These are phyloP conservation scores for Blastocystis sp. DNA, from an alignment of 352 stramenopile species.

Conservation along the genomic window DNA sequence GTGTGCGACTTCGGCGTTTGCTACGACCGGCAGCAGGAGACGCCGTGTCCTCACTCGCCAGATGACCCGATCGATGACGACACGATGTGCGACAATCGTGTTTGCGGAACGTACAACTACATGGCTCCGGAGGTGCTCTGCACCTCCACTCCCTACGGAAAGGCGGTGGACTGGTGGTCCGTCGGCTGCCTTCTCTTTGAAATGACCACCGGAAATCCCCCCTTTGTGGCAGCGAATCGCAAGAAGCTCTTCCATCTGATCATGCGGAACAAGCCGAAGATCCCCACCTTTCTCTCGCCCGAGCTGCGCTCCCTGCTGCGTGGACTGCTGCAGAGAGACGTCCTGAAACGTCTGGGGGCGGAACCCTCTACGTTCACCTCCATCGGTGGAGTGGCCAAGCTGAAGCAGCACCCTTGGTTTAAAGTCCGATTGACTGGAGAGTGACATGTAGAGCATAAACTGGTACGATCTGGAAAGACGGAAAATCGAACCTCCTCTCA, in stretches of 20 bases:
- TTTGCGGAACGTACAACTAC: slow-evolving; percentile 59
- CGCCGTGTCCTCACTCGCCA: neutral
- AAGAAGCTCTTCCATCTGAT: slow-evolving; percentile 81
- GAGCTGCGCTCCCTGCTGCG: slow-evolving; percentile 87
- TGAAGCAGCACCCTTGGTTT: slow-evolving; percentile 92
- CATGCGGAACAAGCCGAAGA: slow-evolving; percentile 72
- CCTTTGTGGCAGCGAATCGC: slow-evolving; percentile 79
- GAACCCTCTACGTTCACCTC: slow-evolving; percentile 93
- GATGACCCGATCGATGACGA: neutral
- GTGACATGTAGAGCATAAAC: slow-evolving; percentile 73
- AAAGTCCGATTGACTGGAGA: neutral
- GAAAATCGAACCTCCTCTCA: slow-evolving; percentile 78
- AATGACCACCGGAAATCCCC: slow-evolving; percentile 84
- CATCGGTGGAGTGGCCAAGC: slow-evolving; percentile 85
- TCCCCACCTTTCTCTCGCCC: slow-evolving; percentile 74
- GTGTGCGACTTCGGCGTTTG: slow-evolving; percentile 93
- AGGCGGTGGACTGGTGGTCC: slow-evolving; percentile 85
- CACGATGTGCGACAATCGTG: slow-evolving; percentile 24
- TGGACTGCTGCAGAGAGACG: slow-evolving; percentile 88
- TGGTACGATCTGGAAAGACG: slow-evolving; percentile 84
- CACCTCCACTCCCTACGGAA: slow-evolving; percentile 70
- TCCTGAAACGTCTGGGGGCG: slow-evolving; percentile 83
- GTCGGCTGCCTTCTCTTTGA: slow-evolving; percentile 85
- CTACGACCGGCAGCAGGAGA: slow-evolving; percentile 12
- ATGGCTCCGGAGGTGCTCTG: slow-evolving; percentile 51